Base-by-base conservation (phyloP, 2,329 filamentous ascomycete genomes). In the Alternaria infectoria region DNA sequence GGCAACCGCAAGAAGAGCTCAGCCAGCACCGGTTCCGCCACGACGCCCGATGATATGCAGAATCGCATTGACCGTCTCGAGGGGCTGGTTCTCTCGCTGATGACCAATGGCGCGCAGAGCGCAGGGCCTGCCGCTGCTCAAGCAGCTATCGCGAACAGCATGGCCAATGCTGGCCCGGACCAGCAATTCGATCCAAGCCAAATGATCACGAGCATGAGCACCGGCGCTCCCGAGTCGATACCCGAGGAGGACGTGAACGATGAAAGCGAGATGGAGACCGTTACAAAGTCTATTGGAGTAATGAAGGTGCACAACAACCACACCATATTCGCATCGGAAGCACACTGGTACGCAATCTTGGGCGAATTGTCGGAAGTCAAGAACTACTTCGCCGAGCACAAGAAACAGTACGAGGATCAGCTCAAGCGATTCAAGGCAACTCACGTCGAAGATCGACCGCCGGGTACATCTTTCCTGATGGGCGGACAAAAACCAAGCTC, bases 41-140 rank as follows among this genome's bases (percentile, higher is more conserved):
- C 86, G 60, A 85, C 87, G 71, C 93, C 95, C 54, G 94, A 97
- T 86, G 95, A 97, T 81, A 97, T 98, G 95, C 95, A 98, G 83
- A 97, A 96, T 77, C 91, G 96, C 79, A 98, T 98, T 82, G 94
- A 98, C 83, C 89, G 95, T 73, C 86, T 98, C 69, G 95, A 98
- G 86, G 91, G 92, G 72, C 84, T 98, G 79, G 95, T 98, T 65
- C 82, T 98, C 69, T 96, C 93, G 26, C 81, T 98, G 76, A 97
- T 98, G 95, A 95, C 95, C 76, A 94, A 92, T 79, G 93, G 93
- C 61, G 86, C 85, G n/a, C 84, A 87, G 68, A 85, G 87, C 58
- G 84, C 86, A 50, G 87, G 88, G 21, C 84, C 85, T 4, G 79
- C 85, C 17, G 87, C 88, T 52, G 88, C 88, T n/a, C 84, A 86